A percentile compares a stretch with the other conserved stretches of the same genome.
phyloP scores from a whole-genome alignment of 2,329 filamentous ascomycete genomes.

The Claviceps monticola region DNA sequence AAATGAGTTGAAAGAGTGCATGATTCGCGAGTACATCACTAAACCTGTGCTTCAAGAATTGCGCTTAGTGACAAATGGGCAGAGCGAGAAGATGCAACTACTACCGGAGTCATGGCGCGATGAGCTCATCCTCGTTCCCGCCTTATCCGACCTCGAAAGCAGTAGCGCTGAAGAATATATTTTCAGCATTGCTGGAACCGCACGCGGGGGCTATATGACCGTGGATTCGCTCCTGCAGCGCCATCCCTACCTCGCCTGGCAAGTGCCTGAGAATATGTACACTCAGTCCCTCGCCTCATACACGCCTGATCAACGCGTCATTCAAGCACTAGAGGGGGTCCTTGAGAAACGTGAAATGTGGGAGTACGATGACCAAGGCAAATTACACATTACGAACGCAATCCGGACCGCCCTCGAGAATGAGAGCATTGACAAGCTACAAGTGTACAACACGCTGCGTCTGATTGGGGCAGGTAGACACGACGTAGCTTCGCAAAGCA shows the following conservation, averaged over 20 bases:
- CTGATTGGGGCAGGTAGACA: constrained; percentile 18
- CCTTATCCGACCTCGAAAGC: constrained; percentile 7
- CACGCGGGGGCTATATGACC: constrained; percentile 12
- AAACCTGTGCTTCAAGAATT: constrained; percentile 13
- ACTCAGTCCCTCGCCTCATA: constrained; percentile 12
- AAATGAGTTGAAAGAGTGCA: constrained; percentile 5
- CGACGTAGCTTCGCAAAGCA: constrained; percentile 16
- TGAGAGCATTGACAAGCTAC: constrained; percentile 7
- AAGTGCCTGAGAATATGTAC: constrained; percentile 19
- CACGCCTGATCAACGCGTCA: constrained; percentile 9
- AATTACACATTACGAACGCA: constrained; percentile 7
- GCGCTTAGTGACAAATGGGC: constrained; percentile 10
- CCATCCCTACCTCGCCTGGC: constrained; percentile 26
- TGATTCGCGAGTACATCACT: constrained; percentile 13
- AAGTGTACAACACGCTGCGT: constrained; percentile 17
- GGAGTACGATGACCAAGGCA: background rate
- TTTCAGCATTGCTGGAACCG: constrained; percentile 10
- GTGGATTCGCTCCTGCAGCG: constrained; percentile 12
- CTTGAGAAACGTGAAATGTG: constrained; percentile 9
- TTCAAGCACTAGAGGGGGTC: constrained; percentile 13
- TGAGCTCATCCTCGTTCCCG: constrained; percentile 14
- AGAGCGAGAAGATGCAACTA: background rate
- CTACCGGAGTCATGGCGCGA: constrained; percentile 11
- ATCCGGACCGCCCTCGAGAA: constrained; percentile 8
- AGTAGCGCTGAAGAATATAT: constrained; percentile 10